These are phyloP conservation scores for Rhizopus arrhizus DNA, from an alignment of 371 early-diverging fungal species.

Conservation along the genomic window DNA sequence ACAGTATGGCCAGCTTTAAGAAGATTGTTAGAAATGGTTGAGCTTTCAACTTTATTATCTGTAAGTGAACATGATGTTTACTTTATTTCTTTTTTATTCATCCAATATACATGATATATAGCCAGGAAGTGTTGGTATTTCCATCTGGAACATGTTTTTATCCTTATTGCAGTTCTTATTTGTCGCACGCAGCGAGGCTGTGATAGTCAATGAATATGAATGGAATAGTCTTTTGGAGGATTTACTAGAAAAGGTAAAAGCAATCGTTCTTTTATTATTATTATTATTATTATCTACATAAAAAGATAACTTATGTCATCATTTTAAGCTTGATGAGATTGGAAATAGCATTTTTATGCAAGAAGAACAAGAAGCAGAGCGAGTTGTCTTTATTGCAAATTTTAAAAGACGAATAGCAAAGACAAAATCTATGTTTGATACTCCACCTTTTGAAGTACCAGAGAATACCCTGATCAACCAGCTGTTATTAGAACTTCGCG, in stretches of 20 bases:
- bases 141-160: slow-evolving; percentile 52
- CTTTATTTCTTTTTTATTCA: background rate
- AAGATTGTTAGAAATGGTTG: slow-evolving; percentile 35
- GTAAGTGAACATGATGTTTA: slow-evolving; percentile 20
- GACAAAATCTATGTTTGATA: slow-evolving; percentile 47
- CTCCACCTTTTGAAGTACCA: slow-evolving; percentile 49
- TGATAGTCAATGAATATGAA: slow-evolving; percentile 48
- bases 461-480: slow-evolving; percentile 42
- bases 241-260: slow-evolving; percentile 38
- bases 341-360: background rate
- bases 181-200: slow-evolving; percentile 40
- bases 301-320: background rate
- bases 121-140: slow-evolving; percentile 41
- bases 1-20: slow-evolving; percentile 46
- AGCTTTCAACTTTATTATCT: slow-evolving; percentile 26
- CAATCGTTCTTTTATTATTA: background rate
- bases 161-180: slow-evolving; percentile 51
- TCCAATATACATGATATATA: slow-evolving; percentile 12
- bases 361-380: slow-evolving; percentile 19
- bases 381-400: slow-evolving; percentile 21
- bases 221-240: slow-evolving; percentile 47
- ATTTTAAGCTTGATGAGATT: slow-evolving; percentile 11
- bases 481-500: slow-evolving; percentile 45
- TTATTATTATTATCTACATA: background rate
- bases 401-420: slow-evolving; percentile 32